phyloP scores from a whole-genome alignment of 2,329 filamentous ascomycete genomes.

The Metarhizium brunneum region DNA sequence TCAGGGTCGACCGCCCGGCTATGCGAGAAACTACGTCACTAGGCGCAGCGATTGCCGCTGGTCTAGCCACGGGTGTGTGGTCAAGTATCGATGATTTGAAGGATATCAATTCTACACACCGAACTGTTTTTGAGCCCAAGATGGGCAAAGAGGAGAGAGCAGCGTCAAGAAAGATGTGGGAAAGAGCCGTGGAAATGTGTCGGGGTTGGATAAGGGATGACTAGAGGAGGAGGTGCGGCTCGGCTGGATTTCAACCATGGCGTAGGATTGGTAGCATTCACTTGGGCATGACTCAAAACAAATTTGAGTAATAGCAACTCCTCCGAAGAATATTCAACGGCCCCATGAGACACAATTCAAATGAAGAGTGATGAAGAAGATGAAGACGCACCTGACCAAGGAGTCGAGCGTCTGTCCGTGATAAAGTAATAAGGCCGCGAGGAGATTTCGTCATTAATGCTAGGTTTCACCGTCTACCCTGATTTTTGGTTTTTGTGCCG shows the following conservation, averaged over 20 bases:
- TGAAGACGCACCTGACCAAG: background rate
- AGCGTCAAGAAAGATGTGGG: conserved; percentile 41
- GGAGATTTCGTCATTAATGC: background rate
- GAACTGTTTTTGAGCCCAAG: conserved; percentile 60
- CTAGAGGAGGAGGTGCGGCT: background rate
- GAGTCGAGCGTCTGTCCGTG: background rate
- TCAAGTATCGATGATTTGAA: conserved; percentile 63
- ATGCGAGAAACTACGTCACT: conserved; percentile 90
- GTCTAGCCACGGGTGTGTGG: conserved; percentile 76
- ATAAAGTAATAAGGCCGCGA: background rate
- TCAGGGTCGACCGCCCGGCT: conserved; percentile 71
- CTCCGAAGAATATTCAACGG: background rate
- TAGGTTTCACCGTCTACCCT: background rate
- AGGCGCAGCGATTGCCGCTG: conserved; percentile 81
- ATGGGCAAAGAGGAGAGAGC: conserved; percentile 36
- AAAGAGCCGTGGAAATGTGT: conserved; percentile 50
- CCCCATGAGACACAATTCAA: background rate
- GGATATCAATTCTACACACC: conserved; percentile 60
- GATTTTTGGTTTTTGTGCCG: background rate
- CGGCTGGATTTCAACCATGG: background rate
- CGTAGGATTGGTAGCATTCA: background rate
- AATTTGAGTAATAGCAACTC: background rate
- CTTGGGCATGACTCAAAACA: too few species aligned
- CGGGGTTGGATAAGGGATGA: conserved; percentile 38
- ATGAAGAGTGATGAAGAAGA: background rate